Evolutionary conservation across 441 rosid genomes (phyloP).

Genomic region (Populus trichocarpa): DNA sequence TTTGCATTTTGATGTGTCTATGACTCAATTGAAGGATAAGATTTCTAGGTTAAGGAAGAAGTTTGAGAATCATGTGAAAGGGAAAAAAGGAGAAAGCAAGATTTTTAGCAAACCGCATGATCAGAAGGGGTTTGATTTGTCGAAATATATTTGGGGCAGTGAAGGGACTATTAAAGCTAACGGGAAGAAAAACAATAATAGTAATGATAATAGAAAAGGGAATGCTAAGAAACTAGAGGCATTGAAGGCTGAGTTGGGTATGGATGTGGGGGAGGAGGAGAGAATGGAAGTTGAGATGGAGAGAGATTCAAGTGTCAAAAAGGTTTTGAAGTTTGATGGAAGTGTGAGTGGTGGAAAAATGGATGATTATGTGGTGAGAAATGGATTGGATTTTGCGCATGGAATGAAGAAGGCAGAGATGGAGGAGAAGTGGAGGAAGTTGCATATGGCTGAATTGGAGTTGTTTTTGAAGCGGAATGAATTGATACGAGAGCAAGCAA

Average conservation of each 20-base stretch:
- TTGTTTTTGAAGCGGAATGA: conserved; percentile 25
- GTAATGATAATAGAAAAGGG: not conserved
- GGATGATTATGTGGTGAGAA: conserved; percentile 23
- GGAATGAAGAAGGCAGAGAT: conserved; percentile 31
- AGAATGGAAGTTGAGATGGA: conserved; percentile 3
- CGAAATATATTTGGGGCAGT: conserved; percentile 36
- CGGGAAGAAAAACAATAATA: conserved; percentile 21
- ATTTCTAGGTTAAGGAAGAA: conserved; percentile 34
- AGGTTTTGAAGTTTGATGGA: conserved; percentile 13
- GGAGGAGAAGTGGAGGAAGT: conserved; percentile 36
- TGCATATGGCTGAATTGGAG: conserved; percentile 37
- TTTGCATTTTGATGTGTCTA: conserved; percentile 27
- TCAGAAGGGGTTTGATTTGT: conserved; percentile 36
- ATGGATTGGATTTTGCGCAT: conserved; percentile 23
- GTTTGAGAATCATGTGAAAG: conserved; percentile 32
- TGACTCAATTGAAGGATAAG: conserved; percentile 36
- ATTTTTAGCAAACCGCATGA: conserved; percentile 34
- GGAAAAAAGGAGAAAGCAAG: conserved; percentile 30
- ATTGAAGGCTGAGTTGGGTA: conserved; percentile 9
- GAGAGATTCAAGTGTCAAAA: conserved; percentile 9
- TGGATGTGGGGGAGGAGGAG: conserved; percentile 13
- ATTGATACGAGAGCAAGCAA: conserved; percentile 30
- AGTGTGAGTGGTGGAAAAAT: conserved; percentile 10
- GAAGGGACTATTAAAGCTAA: conserved; percentile 19
- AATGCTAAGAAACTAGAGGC: not conserved